Evolutionary conservation across 1,284 basidiomycete species (phyloP).

Genomic region (Mycosarcoma maydis): DNA sequence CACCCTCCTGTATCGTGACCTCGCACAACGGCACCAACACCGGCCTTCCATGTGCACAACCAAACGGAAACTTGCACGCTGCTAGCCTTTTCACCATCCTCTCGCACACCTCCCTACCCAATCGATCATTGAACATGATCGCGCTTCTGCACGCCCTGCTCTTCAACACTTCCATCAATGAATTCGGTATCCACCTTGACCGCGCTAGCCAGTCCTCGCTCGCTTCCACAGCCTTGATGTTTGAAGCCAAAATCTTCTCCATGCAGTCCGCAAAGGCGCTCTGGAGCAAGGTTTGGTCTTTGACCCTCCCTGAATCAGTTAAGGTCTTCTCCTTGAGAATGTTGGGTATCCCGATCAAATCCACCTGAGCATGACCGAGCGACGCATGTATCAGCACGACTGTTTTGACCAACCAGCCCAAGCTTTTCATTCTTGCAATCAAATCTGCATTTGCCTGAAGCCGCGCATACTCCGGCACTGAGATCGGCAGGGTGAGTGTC

Average conservation of each 20-base stretch:
- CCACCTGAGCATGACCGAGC: constrained; percentile 33
- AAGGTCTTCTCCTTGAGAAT: constrained; percentile 15
- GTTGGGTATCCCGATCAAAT: constrained; percentile 20
- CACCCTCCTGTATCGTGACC: not conserved
- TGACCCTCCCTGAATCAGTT: constrained; percentile 16
- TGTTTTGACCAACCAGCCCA: constrained; percentile 18
- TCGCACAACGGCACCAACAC: constrained; percentile 32
- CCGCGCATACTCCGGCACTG: constrained; percentile 13
- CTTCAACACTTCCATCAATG: constrained; percentile 25
- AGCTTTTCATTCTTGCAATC: not conserved
- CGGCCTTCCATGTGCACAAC: constrained; percentile 84
- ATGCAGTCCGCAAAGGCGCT: constrained; percentile 10
- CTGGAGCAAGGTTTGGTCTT: constrained; percentile 7
- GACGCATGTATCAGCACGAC: constrained; percentile 14
- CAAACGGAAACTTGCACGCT: constrained; percentile 82
- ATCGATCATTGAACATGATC: constrained; percentile 84
- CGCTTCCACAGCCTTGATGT: too few species aligned
- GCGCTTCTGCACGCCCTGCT: constrained; percentile 36
- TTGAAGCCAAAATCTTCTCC: not conserved
- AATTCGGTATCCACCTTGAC: constrained; percentile 5
- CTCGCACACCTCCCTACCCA: constrained; percentile 76
- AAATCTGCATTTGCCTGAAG: not conserved
- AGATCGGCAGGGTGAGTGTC: constrained; percentile 17
- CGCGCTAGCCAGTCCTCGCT: constrained; percentile 6
- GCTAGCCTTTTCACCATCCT: constrained; percentile 76